Evolutionary conservation across 257 asterid species (phyloP).

Genomic region (Forsythia suspensa): DNA sequence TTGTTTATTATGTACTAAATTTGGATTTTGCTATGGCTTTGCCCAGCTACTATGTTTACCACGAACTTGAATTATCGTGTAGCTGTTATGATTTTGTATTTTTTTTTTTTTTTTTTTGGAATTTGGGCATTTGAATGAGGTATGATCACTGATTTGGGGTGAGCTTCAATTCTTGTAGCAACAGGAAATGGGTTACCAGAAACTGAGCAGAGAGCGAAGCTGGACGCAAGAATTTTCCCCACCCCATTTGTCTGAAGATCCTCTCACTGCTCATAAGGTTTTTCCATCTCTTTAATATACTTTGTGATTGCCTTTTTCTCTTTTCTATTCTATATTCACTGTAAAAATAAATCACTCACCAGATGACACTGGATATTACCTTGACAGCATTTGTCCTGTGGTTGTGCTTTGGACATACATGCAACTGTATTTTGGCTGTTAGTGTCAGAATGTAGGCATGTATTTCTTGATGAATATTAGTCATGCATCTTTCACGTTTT

Average conservation of each 20-base stretch:
- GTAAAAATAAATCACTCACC: background rate
- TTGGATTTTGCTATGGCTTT: background rate
- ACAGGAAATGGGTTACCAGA: slow-evolving; percentile 61
- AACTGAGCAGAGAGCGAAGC: slow-evolving; percentile 54
- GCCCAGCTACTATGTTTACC: background rate
- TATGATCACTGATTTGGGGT: slow-evolving; percentile 29
- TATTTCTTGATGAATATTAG: slow-evolving; percentile 33
- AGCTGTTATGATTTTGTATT: background rate
- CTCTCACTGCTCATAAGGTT: slow-evolving; percentile 61
- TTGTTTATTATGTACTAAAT: background rate
- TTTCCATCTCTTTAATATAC: slow-evolving; percentile 19
- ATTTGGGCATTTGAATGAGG: slow-evolving; percentile 14
- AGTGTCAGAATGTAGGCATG: slow-evolving; percentile 19
- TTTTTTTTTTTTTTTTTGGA: background rate
- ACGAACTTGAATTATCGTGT: background rate
- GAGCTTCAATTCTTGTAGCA: slow-evolving; percentile 55
- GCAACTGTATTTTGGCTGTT: slow-evolving; percentile 21
- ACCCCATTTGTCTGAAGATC: slow-evolving; percentile 50
- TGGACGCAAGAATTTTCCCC: slow-evolving; percentile 55
- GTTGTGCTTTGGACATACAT: slow-evolving; percentile 16
- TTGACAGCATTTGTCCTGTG: slow-evolving; percentile 2
- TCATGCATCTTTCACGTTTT: slow-evolving; percentile 61
- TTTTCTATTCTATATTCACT: background rate
- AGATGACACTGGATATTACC: background rate
- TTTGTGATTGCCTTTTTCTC: slow-evolving; percentile 2